Evolutionary conservation across 179 eudicot species (phyloP).

Genomic region (Beta macrorhiza): DNA sequence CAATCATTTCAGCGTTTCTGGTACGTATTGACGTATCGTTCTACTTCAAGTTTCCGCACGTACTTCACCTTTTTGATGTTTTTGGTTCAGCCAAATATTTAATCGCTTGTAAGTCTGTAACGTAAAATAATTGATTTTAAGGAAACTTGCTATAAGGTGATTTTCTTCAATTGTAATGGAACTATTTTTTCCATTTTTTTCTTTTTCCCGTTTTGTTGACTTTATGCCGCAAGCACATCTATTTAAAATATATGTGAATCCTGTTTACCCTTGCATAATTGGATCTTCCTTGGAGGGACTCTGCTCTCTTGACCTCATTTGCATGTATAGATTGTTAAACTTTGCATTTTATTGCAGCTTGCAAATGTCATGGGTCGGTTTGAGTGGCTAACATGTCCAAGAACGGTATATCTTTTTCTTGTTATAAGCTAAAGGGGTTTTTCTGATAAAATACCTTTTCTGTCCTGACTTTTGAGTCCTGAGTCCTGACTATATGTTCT

Average conservation of each 20-base stretch:
- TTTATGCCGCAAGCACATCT: too few relatives aligned
- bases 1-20: slow-evolving; percentile 81
- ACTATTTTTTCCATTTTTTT: background rate
- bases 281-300: background rate
- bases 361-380: slow-evolving; percentile 84
- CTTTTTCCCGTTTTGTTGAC: background rate
- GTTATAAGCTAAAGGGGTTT: background rate
- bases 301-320: background rate
- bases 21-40: slow-evolving; percentile 37
- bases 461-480: background rate
- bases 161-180: too few relatives aligned
- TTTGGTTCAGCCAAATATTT: background rate
- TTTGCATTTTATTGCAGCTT: slow-evolving; percentile 46
- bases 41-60: background rate
- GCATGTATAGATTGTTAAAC: background rate
- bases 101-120: background rate
- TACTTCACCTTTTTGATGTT: background rate
- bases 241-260: background rate
- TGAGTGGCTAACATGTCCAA: slow-evolving; percentile 91
- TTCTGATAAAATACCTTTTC: background rate
- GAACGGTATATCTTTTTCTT: slow-evolving; percentile 53
- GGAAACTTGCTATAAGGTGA: background rate
- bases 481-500: background rate
- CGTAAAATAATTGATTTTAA: background rate
- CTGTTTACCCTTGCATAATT: background rate